Percentiles rank a stretch among this genome's conserved stretches.
These are phyloP conservation scores for Iris macrosiphon DNA, from an alignment of 106 monocot genomes.

Conservation along the genomic window DNA sequence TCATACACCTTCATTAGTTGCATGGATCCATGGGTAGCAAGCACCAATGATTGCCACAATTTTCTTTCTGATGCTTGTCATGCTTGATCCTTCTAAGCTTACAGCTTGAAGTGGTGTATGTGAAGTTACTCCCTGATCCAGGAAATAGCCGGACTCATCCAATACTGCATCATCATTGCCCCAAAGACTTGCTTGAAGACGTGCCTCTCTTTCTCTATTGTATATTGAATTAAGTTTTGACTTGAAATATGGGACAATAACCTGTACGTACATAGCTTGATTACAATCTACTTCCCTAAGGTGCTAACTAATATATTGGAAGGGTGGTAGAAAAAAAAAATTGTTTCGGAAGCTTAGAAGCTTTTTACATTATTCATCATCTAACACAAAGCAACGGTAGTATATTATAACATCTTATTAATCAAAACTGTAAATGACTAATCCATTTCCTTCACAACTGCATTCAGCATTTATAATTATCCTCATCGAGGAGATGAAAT, in stretches of 20 bases:
- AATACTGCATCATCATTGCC: slow-evolving; percentile 37
- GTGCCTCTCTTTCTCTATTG: slow-evolving; percentile 86
- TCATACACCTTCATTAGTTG: slow-evolving; percentile 77
- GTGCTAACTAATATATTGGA: too few species aligned
- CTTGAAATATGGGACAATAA: slow-evolving; percentile 82
- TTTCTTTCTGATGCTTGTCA: slow-evolving; percentile 44
- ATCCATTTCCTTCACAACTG: too few species aligned
- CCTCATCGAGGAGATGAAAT: too few species aligned
- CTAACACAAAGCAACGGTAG: too few species aligned
- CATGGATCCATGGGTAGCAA: slow-evolving; percentile 98
- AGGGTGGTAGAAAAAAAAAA: too few species aligned
- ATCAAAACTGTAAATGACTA: too few species aligned
- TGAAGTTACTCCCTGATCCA: slow-evolving; percentile 46
- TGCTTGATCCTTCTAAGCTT: slow-evolving; percentile 30
- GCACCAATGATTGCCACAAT: slow-evolving; percentile 45
- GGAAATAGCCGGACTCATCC: slow-evolving; percentile 30
- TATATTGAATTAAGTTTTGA: slow-evolving; percentile 84
- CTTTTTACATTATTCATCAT: too few species aligned
- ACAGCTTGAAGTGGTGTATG: slow-evolving; percentile 14
- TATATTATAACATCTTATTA: too few species aligned
- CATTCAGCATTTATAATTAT: too few species aligned
- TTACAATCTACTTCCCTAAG: neutral
- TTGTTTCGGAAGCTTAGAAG: too few species aligned
- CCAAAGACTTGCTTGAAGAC: slow-evolving; percentile 92
- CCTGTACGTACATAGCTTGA: slow-evolving; percentile 32